phyloP scores from a whole-genome alignment of 306 rosid genomes.

The Erythrophleum fordii region DNA sequence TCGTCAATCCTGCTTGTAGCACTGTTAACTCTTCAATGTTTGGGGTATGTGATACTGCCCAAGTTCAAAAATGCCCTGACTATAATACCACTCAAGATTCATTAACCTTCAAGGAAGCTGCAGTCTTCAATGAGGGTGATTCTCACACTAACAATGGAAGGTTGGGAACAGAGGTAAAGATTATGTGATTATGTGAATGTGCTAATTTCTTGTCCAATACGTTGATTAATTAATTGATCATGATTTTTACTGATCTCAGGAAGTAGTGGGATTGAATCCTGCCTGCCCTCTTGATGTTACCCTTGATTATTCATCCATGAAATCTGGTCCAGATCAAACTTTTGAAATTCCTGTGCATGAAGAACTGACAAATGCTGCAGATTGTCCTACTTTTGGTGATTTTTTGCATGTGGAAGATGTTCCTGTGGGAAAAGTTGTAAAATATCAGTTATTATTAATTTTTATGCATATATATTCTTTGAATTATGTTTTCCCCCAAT shows the following conservation, averaged over 20 bases:
- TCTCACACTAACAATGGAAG: constrained; percentile 24
- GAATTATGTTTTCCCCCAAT: neutral
- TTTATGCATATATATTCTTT: neutral
- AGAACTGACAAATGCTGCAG: constrained; percentile 47
- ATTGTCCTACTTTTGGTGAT: constrained; percentile 49
- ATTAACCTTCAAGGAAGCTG: constrained; percentile 22
- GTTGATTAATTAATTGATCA: constrained; percentile 25
- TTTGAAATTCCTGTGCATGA: constrained; percentile 50
- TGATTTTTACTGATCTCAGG: constrained; percentile 52
- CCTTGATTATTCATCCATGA: constrained; percentile 49
- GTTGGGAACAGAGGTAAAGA: constrained; percentile 45
- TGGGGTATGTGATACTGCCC: constrained; percentile 43
- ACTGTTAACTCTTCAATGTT: constrained; percentile 27
- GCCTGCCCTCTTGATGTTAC: constrained; percentile 34
- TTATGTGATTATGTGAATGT: constrained; percentile 27
- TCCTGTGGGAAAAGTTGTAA: constrained; percentile 50
- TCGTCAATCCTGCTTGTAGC: constrained; percentile 29
- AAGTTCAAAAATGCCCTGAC: constrained; percentile 40
- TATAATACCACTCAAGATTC: constrained; percentile 38
- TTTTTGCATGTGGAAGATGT: constrained; percentile 52
- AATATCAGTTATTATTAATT: constrained; percentile 21
- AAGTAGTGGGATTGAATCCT: constrained; percentile 47
- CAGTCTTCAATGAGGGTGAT: constrained; percentile 25
- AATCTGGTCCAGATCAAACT: constrained; percentile 43
- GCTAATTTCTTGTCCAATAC: constrained; percentile 26